These are phyloP conservation scores for Ophiostoma triangulosporum DNA, from an alignment of 2,329 filamentous ascomycete genomes.

Conservation along the genomic window DNA sequence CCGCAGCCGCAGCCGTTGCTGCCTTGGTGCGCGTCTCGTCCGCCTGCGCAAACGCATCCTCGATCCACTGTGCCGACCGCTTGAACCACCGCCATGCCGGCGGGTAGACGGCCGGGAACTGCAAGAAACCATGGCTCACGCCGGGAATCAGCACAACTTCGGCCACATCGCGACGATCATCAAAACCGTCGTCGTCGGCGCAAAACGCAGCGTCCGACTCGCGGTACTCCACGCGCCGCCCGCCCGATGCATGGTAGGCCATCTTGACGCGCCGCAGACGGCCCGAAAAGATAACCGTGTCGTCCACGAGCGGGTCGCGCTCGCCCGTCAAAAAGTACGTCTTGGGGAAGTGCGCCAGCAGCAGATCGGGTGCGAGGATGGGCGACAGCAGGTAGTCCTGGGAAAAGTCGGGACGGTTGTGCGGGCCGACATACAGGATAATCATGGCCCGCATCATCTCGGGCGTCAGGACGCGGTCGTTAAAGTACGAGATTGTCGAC, in stretches of 20 bases:
- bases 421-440: conserved; percentile 87
- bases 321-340: conserved; percentile 91
- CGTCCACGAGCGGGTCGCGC: conserved; percentile 87
- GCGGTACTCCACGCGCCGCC: conserved; percentile 36
- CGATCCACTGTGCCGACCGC: conserved; percentile 68
- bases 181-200: conserved; percentile 35
- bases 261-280: conserved; percentile 69
- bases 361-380: conserved; percentile 70
- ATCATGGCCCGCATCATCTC: conserved; percentile 99
- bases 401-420: conserved; percentile 83
- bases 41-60: conserved; percentile 53
- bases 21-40: conserved; percentile 17
- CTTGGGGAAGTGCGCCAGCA: conserved; percentile 81
- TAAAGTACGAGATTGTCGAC: conserved; percentile 97
- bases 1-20: too few species aligned
- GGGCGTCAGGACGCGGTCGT: conserved; percentile 83
- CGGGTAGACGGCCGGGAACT: conserved; percentile 78
- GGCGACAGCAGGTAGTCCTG: conserved; percentile 86
- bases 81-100: conserved; percentile 83
- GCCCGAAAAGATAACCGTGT: conserved; percentile 92
- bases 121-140: conserved; percentile 85
- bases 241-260: conserved; percentile 34
- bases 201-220: conserved; percentile 27
- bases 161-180: conserved; percentile 50
- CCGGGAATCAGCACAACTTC: conserved; percentile 80